Base-by-base conservation (phyloP, 345 rosid species). In the Hibiscus tridactylites region DNA sequence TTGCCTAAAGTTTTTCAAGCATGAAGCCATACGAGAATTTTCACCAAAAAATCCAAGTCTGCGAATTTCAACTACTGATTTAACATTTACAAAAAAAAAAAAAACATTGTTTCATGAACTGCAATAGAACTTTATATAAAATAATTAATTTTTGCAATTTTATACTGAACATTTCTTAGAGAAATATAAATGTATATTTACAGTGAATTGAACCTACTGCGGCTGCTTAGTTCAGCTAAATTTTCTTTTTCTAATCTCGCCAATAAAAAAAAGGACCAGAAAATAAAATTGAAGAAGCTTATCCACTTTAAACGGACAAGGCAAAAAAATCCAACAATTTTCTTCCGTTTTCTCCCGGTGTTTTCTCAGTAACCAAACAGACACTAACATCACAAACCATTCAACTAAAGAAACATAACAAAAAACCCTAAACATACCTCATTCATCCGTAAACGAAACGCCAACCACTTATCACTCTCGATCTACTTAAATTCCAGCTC, bases 321-420 rank as follows among this genome's bases (percentile, higher is more conserved):
- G 31, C 17, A 21, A 37, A 75, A 50, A 57, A 21, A 9, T 24
- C 13, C 39, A 65, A 74, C 6, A 26, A 11, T 6, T 61, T 11
- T 52, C 21, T 64, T 39, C 17, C 13, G 72, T 29, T 42, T 71
- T 29, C 9, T 17, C 68, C 74, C 52, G 11, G 19, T 24, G 54
- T 57, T 81, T 81, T 81, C 82, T 75, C 73, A 64, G 70, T 39
- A 79, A 65, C 73, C 83, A 73, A 81, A 76, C 80, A 83, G 54
- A 21, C 42, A 62, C 49, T 33, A 68, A 4, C 12, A 60, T 9
- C n/a, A 62, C 66, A 76, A 15, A 15, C 1, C 39, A 11, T 10
- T 47, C 26, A 11, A 35, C 28, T 67, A 28, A 28, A 26, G 13
- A 17, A 10, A 57, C 19, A 31, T 24, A 73, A 31, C n/a, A 63